phyloP scores from a whole-genome alignment of 1,284 basidiomycete genomes.

The Irpex sp. region DNA sequence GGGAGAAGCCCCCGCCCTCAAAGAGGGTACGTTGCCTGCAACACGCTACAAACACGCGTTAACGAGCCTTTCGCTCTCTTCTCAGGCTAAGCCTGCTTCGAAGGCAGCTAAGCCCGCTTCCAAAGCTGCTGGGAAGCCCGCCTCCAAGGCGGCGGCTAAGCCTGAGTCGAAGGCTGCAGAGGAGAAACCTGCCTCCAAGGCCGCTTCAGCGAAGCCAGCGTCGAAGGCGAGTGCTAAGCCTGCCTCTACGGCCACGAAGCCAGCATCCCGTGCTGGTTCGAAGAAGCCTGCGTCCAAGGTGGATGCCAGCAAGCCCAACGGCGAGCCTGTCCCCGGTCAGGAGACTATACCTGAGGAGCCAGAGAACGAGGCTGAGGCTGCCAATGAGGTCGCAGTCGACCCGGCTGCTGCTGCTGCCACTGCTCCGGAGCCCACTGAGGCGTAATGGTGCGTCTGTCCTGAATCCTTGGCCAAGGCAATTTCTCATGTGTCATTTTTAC shows the following conservation, averaged over 20 bases:
- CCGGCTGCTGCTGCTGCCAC: constrained; percentile 8
- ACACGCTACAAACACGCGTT: neutral
- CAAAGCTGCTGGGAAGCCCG: constrained; percentile 26
- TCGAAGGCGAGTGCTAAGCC: constrained; percentile 19
- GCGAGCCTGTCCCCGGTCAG: constrained; percentile 18
- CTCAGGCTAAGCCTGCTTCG: constrained; percentile 27
- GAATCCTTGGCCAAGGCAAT: neutral
- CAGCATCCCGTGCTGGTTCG: constrained; percentile 29
- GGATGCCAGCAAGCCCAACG: constrained; percentile 25
- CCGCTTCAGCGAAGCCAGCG: constrained; percentile 27
- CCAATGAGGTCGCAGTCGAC: constrained; percentile 16
- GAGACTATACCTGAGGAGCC: constrained; percentile 34
- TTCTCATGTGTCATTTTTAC: neutral
- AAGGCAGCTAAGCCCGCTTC: constrained; percentile 25
- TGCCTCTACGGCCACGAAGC: constrained; percentile 23
- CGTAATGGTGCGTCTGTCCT: constrained; percentile 1
- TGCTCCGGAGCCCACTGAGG: constrained; percentile 4
- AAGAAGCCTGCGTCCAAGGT: constrained; percentile 30
- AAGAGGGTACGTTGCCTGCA: constrained; percentile 27
- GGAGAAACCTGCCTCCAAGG: constrained; percentile 26
- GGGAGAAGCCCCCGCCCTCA: constrained; percentile 27
- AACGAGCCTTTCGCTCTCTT: neutral
- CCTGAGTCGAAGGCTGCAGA: constrained; percentile 23
- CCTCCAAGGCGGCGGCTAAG: constrained; percentile 29
- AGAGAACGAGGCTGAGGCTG: constrained; percentile 31